Evolutionary conservation across 2,329 filamentous ascomycete species (phyloP), one percentile per base, ranked within the genome.

Genomic region (Ceratocystis smalleyi): DNA sequence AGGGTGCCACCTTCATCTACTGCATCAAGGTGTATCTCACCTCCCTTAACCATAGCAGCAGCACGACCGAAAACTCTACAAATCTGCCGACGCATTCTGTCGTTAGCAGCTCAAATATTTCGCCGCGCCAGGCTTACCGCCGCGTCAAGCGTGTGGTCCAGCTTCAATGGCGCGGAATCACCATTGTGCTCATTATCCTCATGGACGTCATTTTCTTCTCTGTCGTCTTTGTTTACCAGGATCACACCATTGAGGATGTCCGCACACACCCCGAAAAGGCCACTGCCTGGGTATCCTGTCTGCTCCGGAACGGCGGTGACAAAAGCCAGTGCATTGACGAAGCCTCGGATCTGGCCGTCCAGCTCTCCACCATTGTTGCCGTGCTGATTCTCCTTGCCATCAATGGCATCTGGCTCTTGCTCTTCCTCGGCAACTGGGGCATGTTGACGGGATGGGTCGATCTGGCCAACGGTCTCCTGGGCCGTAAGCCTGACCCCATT

Each of bases 1-100:
- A 96, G 70, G 83, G 96, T 68, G 80, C 83, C 54, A 97, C 94
- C 5, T 92, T 91, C 75, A 84, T 80, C 15, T 97, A 99, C 77
- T 97, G 94, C 73, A 87, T 96, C 75, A 91, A 95, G 72, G 89
- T 99, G 60, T 99, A 97, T 73, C 79, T 99, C 63, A 86, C 86
- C 64, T 91, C 91, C 30, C 79, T 96, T 64, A 81, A 84, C 67
- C 89, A 95, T 72, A 84, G 83, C 69, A 81, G 83, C 64, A 77
- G 81, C 43, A 85, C 86, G 3, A 90, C 87, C 0, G 85, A 86
- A 61, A 84, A 81, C 70, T 90, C 88, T 2, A 82, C 80, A 35
- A 55, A 55, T 27, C 77, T 95, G 40, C 88, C 89, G 0, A 87
- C 86, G 0, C 91, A 91, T 75, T 81, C 82, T 12, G 43, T 32